A percentile compares a stretch with the other conserved stretches of the same genome.
These are phyloP conservation scores for Fusarium avenaceum DNA, from an alignment of 2,329 filamentous ascomycete genomes.

Conservation along the genomic window DNA sequence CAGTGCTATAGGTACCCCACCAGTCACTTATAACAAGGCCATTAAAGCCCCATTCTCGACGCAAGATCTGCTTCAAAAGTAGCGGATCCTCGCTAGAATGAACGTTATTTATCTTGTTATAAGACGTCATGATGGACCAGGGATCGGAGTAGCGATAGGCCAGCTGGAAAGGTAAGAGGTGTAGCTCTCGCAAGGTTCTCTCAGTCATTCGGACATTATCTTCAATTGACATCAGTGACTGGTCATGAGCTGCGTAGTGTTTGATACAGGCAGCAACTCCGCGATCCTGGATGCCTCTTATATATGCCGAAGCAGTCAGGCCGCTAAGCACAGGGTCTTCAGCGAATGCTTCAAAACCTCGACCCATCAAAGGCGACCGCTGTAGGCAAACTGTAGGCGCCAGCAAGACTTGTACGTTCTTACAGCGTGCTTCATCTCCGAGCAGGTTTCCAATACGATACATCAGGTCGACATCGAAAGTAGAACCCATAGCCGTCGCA, in stretches of 20 bases:
- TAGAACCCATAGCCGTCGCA: no score
- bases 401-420: not conserved
- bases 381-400: slow-evolving; percentile 54
- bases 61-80: slow-evolving; percentile 9
- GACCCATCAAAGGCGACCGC: slow-evolving; percentile 56
- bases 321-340: slow-evolving; percentile 58
- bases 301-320: slow-evolving; percentile 47
- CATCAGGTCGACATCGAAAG: slow-evolving; percentile 70
- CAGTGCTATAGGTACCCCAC: slow-evolving; percentile 4
- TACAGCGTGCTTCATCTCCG: slow-evolving; percentile 59
- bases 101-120: slow-evolving; percentile 57
- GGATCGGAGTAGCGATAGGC: slow-evolving; percentile 53
- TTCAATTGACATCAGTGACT: slow-evolving; percentile 39
- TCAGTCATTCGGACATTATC: slow-evolving; percentile 24
- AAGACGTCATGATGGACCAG: slow-evolving; percentile 51
- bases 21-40: not conserved
- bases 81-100: slow-evolving; percentile 40
- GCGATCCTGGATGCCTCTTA: slow-evolving; percentile 55
- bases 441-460: slow-evolving; percentile 67
- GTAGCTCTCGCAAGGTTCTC: slow-evolving; percentile 34
- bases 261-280: slow-evolving; percentile 57
- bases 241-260: slow-evolving; percentile 58
- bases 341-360: slow-evolving; percentile 58
- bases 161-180: slow-evolving; percentile 56
- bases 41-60: not conserved